Percentiles rank a stretch among this genome's conserved stretches.
phyloP scores from a whole-genome alignment of 176 grass and related monocot species.

The Canna indica region DNA sequence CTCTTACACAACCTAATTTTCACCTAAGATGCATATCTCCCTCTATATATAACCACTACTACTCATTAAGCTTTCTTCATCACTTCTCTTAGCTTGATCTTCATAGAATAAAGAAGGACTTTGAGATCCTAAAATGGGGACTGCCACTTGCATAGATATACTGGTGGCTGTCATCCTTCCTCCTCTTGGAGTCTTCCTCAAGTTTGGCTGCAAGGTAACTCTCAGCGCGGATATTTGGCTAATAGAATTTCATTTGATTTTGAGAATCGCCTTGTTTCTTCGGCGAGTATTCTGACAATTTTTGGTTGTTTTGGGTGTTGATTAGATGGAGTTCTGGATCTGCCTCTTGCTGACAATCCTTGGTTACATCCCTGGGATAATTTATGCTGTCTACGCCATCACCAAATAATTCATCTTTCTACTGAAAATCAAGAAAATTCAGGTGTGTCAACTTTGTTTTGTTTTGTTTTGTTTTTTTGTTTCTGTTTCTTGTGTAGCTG shows the following conservation, averaged over 20 bases:
- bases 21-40: too few species aligned
- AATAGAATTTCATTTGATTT: too few species aligned
- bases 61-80: background rate
- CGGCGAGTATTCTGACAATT: too few species aligned
- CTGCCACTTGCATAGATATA: conserved; percentile 9
- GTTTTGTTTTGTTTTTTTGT: background rate
- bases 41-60: too few species aligned
- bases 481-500: background rate
- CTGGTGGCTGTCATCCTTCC: conserved; percentile 3
- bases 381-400: conserved; percentile 6
- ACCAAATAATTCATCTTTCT: conserved; percentile 1
- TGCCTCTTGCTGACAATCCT: conserved; percentile 8
- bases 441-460: background rate
- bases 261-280: too few species aligned
- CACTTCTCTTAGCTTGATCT: background rate
- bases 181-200: conserved; percentile 11
- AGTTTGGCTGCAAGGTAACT: conserved; percentile 13
- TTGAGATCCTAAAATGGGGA: conserved; percentile 3
- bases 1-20: too few species aligned
- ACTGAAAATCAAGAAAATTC: background rate
- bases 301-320: too few species aligned
- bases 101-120: too few species aligned
- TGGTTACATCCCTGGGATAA: conserved; percentile 4
- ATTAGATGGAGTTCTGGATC: conserved; percentile 9
- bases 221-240: too few species aligned